phyloP scores from a whole-genome alignment of 345 rosid genomes.

The Lepidium didymum region DNA sequence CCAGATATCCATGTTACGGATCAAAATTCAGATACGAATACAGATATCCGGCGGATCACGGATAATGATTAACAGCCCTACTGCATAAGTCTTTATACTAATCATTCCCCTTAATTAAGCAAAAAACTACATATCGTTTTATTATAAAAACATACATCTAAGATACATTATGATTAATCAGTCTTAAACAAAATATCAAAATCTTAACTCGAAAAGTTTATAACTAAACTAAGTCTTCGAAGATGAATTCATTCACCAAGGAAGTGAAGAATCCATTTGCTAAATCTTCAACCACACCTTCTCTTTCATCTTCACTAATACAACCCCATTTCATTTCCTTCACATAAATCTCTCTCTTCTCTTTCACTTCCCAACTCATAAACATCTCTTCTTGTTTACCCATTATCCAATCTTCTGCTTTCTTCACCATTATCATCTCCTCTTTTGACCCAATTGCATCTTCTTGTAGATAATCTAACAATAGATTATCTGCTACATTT shows the following conservation, averaged over 20 bases:
- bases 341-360: conserved; percentile 39
- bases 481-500: conserved; percentile 23
- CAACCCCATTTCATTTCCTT: conserved; percentile 37
- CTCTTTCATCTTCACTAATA: conserved; percentile 36
- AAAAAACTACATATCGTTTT: conserved; percentile 12
- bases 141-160: conserved; percentile 9
- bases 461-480: conserved; percentile 50
- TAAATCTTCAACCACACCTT: conserved; percentile 33
- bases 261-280: conserved; percentile 41
- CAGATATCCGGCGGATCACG: no score
- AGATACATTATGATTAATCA: conserved; percentile 2
- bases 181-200: conserved; percentile 2
- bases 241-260: conserved; percentile 52
- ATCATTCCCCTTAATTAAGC: not conserved
- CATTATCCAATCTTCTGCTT: conserved; percentile 52
- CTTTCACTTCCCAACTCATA: conserved; percentile 53
- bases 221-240: conserved; percentile 25
- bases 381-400: conserved; percentile 36
- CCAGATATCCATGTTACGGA: no score
- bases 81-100: not conserved
- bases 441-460: conserved; percentile 22
- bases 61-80: no score
- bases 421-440: conserved; percentile 23
- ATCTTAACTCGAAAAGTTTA: not conserved
- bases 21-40: no score